A percentile compares a stretch with the other conserved stretches of the same genome.
phyloP scores from a whole-genome alignment of 176 grass and related monocot species.

The Paspalum notatum region DNA sequence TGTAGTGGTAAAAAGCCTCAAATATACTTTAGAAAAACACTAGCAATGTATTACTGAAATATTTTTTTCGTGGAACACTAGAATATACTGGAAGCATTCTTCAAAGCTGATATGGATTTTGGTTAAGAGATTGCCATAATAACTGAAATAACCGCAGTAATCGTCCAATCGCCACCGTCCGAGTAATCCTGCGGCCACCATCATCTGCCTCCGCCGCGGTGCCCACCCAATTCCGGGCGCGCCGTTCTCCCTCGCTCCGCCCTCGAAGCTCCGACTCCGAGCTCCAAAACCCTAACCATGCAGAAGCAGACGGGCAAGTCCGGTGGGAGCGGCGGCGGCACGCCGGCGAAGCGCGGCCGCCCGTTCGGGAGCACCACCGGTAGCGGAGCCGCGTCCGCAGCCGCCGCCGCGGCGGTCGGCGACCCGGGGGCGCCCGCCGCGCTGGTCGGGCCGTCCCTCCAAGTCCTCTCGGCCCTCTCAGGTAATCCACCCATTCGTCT shows the following conservation, averaged over 20 bases:
- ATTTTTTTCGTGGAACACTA: too few relatives aligned
- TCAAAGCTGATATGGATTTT: too few relatives aligned
- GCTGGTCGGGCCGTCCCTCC: conserved; percentile 86
- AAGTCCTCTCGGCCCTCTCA: conserved; percentile 62
- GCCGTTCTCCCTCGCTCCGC: not conserved
- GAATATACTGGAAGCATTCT: too few relatives aligned
- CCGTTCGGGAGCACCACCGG: conserved; percentile 82
- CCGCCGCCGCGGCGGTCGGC: conserved; percentile 39
- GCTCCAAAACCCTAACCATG: conserved; percentile 61
- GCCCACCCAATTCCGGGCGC: conserved; percentile 10
- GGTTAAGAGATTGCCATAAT: too few relatives aligned
- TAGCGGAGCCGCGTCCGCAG: conserved; percentile 41
- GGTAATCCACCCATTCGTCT: conserved; percentile 41
- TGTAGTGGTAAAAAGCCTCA: too few relatives aligned
- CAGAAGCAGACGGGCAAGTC: conserved; percentile 82
- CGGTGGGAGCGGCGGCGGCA: conserved; percentile 50
- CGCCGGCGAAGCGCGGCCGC: conserved; percentile 88
- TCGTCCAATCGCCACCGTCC: not conserved
- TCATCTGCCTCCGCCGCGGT: not conserved
- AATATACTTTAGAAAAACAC: too few relatives aligned
- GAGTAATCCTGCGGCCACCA: conserved; percentile 12
- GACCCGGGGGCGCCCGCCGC: conserved; percentile 61
- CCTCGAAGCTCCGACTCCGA: conserved; percentile 10
- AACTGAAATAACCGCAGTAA: too few relatives aligned
- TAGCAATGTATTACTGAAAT: too few relatives aligned